Evolutionary conservation across 352 stramenopile species (phyloP), one percentile per base, ranked within the genome.

Genomic region (Phytophthora tubulina): DNA sequence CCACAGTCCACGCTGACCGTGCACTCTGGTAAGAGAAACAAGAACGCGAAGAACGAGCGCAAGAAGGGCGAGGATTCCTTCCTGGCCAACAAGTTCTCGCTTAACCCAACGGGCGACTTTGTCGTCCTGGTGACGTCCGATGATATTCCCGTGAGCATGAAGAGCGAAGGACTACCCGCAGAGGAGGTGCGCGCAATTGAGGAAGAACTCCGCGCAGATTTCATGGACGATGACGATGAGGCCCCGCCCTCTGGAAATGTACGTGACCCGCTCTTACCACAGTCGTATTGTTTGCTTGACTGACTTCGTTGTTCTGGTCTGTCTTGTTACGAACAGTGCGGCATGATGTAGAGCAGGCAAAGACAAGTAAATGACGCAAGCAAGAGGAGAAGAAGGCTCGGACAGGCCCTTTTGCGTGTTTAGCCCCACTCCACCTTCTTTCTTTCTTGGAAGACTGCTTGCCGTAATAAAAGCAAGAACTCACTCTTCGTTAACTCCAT

Each of bases 21-120:
- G 53, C 78, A 91, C 70, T 95, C 86, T 13, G 91, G 81, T 64
- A 92, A 92, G 74, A 82, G 86, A 73, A 92, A 92, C 77, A 88
- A 90, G 68, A 88, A 90, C 55, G 82, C 84, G 13, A 90, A 90
- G 69, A 73, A 92, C 27, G 86, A 93, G 62, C 82, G 82, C 53
- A 90, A 89, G 54, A 80, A 82, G 51, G 74, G 85, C 62, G 86
- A 92, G 69, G 86, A 93, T 46, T 91, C 84, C 15, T 95, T 93
- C 71, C 54, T 92, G 32, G 84, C 88, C 10, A 94, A 86, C 57
- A 94, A 94, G 76, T 93, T 92, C 56, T 93, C 86, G 46, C 77
- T 92, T 53, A 89, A 93, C 63, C 63, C 74, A 21, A 82, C 78
- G 6, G 88, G 85, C 39, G 88, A 95, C 60, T 91, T 89, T 42